phyloP scores from a whole-genome alignment of 2,329 filamentous ascomycete genomes.

The Dactylellina leptospora region DNA sequence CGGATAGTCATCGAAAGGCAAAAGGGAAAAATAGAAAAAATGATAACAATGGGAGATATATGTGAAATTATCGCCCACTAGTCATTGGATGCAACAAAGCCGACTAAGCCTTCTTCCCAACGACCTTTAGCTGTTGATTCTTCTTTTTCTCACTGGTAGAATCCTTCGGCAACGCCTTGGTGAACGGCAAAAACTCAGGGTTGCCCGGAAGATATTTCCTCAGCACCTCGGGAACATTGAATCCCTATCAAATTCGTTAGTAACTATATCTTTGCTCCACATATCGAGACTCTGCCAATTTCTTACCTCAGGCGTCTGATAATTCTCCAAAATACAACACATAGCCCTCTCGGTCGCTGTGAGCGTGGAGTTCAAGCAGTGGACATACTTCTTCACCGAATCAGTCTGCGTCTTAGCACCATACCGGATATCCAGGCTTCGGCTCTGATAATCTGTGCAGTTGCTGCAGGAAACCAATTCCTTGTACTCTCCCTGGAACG shows the following conservation, averaged over 20 bases:
- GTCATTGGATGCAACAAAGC: background rate
- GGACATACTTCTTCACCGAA: constrained; percentile 89
- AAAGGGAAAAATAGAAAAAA: background rate
- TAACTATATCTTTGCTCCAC: constrained; percentile 38
- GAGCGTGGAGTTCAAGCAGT: constrained; percentile 88
- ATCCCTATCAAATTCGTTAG: constrained; percentile 65
- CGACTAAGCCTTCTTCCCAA: constrained; percentile 46
- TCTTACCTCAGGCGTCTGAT: constrained; percentile 81
- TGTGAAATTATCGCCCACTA: background rate
- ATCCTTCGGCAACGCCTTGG: constrained; percentile 84
- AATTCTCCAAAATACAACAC: constrained; percentile 96
- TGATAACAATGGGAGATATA: background rate
- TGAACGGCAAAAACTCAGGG: constrained; percentile 87
- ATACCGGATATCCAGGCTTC: constrained; percentile 90
- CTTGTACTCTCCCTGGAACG: constrained; percentile 96
- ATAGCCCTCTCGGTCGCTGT: constrained; percentile 91
- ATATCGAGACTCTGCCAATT: background rate
- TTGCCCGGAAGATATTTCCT: constrained; percentile 89
- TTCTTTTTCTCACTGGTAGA: constrained; percentile 68
- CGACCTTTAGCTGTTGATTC: constrained; percentile 58
- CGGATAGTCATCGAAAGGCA: background rate
- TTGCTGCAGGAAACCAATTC: constrained; percentile 97
- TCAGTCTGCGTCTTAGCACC: constrained; percentile 87
- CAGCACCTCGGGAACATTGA: constrained; percentile 81
- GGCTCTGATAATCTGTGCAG: constrained; percentile 96